Conservation (phyloP, 1,284 basidiomycete genomes). For the Cerrena zonata region DNA sequence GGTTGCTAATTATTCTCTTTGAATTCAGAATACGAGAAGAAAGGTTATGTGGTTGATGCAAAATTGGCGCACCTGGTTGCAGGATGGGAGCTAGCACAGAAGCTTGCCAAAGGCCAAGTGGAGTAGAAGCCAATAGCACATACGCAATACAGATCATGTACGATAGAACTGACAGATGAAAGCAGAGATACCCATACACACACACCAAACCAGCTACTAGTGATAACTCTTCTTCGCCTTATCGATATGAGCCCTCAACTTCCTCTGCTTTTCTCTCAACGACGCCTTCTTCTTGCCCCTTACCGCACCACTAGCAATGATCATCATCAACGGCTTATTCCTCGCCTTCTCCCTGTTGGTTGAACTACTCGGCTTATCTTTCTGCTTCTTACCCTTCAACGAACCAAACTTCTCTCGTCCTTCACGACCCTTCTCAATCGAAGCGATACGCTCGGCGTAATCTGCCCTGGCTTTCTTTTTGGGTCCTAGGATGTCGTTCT, state of each 20-base stretch:
- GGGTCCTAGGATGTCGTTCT: conserved; percentile 87
- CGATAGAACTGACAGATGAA: not conserved
- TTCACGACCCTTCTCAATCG: conserved; percentile 88
- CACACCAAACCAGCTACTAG: conserved; percentile 9
- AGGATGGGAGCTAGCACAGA: conserved; percentile 56
- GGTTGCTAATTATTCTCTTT: too few species aligned
- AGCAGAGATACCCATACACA: not conserved
- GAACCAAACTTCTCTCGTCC: conserved; percentile 94
- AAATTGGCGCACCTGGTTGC: conserved; percentile 67
- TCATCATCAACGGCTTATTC: conserved; percentile 94
- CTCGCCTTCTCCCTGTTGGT: conserved; percentile 87
- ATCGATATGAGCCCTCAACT: conserved; percentile 68
- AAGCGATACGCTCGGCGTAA: conserved; percentile 91
- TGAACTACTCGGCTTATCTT: conserved; percentile 71
- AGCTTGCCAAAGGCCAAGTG: conserved; percentile 11
- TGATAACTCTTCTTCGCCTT: conserved; percentile 52
- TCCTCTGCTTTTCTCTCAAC: conserved; percentile 79
- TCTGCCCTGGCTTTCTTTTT: conserved; percentile 91
- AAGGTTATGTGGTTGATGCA: conserved; percentile 75
- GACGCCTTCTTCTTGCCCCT: conserved; percentile 84
- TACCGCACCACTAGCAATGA: conserved; percentile 69
- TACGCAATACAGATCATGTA: not conserved
- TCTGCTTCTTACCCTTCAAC: conserved; percentile 83
- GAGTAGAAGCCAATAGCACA: not conserved
- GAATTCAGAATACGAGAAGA: conserved; percentile 67